Evolutionary conservation across 208 protist species (phyloP), one percentile per base, ranked within the genome.

Genomic region (Acanthamoeba royreba): DNA sequence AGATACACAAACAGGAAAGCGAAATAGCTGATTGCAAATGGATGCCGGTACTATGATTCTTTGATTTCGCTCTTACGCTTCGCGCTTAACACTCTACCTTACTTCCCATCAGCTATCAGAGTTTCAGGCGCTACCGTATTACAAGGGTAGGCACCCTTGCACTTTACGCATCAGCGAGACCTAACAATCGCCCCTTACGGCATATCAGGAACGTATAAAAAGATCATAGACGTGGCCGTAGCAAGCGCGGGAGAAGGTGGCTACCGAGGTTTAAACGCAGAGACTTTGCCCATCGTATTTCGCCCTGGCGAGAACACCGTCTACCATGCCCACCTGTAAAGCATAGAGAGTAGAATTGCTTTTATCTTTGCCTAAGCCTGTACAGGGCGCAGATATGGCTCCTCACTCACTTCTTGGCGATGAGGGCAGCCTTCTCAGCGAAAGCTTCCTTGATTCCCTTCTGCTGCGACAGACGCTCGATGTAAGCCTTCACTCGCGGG

Each of bases 241-340:
- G 9, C n/a, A 22, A 90, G 83, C 53, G 83, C 83, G 2, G 53
- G 49, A 28, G 19, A 0, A 1, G 49, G n/a, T 25, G 28, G 42
- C 83, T 55, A 66, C 19, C 55, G 55, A 5, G 55, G 55, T 66
- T 28, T 89, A 25, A 31, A 5, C 0, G 43, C 43, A 3, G 58
- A 92, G 63, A 52, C n/a, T 31, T 35, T 92, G 53, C 87, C 87
- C 17, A 25, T 92, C 22, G 87, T 45, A 49, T 92, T 92, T 74
- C 35, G 28, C 28, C 49, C 87, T 28, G 87, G 87, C 5, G 13
- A 22, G 46, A 89, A 61, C 81, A 33, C 81, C 17, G 46, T 89
- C 46, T 89, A 89, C 40, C 46, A 89, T 17, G 22, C 28, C 40
- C 7, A 81, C n/a, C 81, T 89, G 28, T 89, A n/a, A 89, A 25